These are phyloP conservation scores for Wickerhamiella alocasiicola DNA, from an alignment of 805 yeast genomes.

Conservation along the genomic window DNA sequence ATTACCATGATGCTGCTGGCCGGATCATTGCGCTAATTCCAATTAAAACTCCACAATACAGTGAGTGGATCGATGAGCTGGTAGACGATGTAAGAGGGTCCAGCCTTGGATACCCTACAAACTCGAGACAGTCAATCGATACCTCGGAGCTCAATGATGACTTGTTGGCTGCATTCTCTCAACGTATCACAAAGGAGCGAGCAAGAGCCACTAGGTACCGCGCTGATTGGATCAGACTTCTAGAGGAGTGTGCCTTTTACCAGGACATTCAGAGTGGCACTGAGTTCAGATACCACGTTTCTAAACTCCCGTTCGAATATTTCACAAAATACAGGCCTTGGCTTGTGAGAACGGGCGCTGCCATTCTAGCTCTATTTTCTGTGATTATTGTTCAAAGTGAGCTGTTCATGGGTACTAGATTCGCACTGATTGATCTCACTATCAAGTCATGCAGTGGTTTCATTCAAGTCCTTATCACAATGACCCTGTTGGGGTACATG, in stretches of 20 bases:
- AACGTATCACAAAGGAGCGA: constrained; percentile 39
- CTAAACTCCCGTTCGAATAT: constrained; percentile 29
- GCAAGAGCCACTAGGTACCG: constrained; percentile 42
- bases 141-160: constrained; percentile 26
- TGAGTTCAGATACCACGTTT: constrained; percentile 18
- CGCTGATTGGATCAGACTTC: constrained; percentile 42
- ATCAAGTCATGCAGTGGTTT: constrained; percentile 31
- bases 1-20: constrained; percentile 50
- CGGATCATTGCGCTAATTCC: constrained; percentile 42
- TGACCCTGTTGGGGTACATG: constrained; percentile 50
- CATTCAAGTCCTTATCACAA: constrained; percentile 31
- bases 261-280: constrained; percentile 45
- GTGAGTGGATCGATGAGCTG: constrained; percentile 55
- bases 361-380: constrained; percentile 35
- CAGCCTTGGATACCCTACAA: constrained; percentile 12
- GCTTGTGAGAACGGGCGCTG: constrained; percentile 33
- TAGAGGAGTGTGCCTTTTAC: constrained; percentile 37
- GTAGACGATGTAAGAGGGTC: constrained; percentile 30
- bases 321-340: constrained; percentile 37
- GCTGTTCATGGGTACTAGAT: constrained; percentile 51
- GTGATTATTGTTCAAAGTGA: constrained; percentile 59
- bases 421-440: constrained; percentile 47
- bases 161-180: constrained; percentile 40
- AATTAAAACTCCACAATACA: constrained; percentile 35
- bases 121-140: constrained; percentile 11